Evolutionary conservation across 148 eudicot genomes (phyloP).

Genomic region (Nepenthes gracilis): DNA sequence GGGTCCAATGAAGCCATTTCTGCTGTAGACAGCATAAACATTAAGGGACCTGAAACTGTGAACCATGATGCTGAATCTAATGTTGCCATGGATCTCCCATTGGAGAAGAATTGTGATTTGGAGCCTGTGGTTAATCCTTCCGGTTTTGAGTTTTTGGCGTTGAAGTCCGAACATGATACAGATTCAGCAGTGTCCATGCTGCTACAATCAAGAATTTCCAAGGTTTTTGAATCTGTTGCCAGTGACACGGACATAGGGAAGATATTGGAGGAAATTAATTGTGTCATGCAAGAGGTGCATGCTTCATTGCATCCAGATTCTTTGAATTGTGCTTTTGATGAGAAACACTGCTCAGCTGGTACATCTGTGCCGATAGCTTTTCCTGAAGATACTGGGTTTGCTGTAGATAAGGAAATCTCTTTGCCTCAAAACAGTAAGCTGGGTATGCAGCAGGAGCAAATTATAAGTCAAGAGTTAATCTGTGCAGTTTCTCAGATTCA

Average conservation of each 20-base stretch:
- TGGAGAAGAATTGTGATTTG: constrained; percentile 13
- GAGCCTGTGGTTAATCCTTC: constrained; percentile 11
- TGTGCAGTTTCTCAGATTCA: constrained; percentile 53
- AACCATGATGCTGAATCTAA: constrained; percentile 13
- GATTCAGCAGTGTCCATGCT: constrained; percentile 25
- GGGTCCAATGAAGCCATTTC: constrained; percentile 26
- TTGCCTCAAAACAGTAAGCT: constrained; percentile 21
- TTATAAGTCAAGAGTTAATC: constrained; percentile 29
- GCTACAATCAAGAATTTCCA: constrained; percentile 48
- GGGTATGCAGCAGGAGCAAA: constrained; percentile 6
- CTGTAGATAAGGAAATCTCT: constrained; percentile 28
- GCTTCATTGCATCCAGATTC: constrained; percentile 27
- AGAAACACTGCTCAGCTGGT: constrained; percentile 19
- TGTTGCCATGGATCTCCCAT: constrained; percentile 13
- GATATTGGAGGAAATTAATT: constrained; percentile 45
- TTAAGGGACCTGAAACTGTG: constrained; percentile 12
- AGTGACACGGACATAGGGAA: constrained; percentile 44
- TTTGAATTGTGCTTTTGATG: constrained; percentile 24
- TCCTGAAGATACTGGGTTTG: constrained; percentile 20
- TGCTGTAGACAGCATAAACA: constrained; percentile 12
- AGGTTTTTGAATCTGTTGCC: constrained; percentile 43
- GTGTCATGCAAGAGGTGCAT: constrained; percentile 38
- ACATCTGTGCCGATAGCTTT: neutral
- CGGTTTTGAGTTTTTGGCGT: constrained; percentile 4
- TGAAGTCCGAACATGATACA: constrained; percentile 15